These are phyloP conservation scores for Trypanosoma cruzi DNA, from an alignment of 208 protist species.

Conservation along the genomic window DNA sequence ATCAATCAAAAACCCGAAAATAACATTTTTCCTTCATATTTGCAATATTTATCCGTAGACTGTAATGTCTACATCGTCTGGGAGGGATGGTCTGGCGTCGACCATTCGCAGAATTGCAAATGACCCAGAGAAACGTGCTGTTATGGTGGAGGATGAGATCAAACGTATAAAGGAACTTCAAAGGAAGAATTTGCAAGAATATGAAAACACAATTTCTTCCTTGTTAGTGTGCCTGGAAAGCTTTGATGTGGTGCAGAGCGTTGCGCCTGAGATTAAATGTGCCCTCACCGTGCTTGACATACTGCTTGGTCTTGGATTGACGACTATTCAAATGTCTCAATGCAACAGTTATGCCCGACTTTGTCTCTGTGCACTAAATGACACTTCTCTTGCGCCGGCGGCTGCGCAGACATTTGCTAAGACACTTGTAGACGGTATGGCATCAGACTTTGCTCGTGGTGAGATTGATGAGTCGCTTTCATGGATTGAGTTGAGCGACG, in stretches of 20 bases:
- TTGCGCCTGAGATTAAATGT: conserved; percentile 55
- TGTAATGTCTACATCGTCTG: conserved; percentile 25
- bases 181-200: conserved; percentile 69
- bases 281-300: conserved; percentile 81
- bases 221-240: conserved; percentile 71
- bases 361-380: conserved; percentile 60
- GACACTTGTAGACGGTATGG: conserved; percentile 59
- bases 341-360: conserved; percentile 85
- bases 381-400: conserved; percentile 43
- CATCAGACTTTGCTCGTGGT: conserved; percentile 68
- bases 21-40: conserved; percentile 2
- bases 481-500: conserved; percentile 45
- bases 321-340: conserved; percentile 70
- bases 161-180: conserved; percentile 73
- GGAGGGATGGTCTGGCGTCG: conserved; percentile 32
- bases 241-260: conserved; percentile 70
- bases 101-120: conserved; percentile 45
- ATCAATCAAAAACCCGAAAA: neutral
- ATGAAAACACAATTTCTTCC: conserved; percentile 66
- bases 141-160: conserved; percentile 63
- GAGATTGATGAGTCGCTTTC: conserved; percentile 68
- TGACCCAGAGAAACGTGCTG: conserved; percentile 37
- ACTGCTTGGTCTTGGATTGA: conserved; percentile 71
- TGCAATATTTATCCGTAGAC: neutral
- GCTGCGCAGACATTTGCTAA: conserved; percentile 68